Percentiles rank a stretch among this genome's conserved stretches.
Conservation (phyloP, 2,329 filamentous ascomycete species). For the Colletotrichum australisinense region DNA sequence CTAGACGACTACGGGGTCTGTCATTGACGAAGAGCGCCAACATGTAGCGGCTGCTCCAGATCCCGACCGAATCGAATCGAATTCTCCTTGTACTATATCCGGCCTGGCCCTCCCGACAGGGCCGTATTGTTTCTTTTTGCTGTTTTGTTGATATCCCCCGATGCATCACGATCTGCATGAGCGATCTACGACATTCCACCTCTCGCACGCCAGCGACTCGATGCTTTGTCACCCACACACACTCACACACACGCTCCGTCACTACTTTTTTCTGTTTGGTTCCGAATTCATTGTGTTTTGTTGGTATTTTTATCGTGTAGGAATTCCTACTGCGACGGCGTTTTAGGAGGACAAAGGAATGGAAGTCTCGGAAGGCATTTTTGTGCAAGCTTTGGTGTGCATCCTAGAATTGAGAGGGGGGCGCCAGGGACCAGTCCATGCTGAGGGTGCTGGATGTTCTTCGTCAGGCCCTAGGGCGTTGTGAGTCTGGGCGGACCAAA, state of each 20-base stretch:
- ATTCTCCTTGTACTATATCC: slow-evolving; percentile 43
- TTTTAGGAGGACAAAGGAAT: slow-evolving; percentile 23
- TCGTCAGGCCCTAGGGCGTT: slow-evolving; percentile 23
- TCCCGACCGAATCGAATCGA: not conserved
- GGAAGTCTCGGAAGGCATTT: slow-evolving; percentile 36
- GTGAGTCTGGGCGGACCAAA: slow-evolving; percentile 13
- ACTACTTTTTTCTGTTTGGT: slow-evolving; percentile 38
- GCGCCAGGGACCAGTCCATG: slow-evolving; percentile 41
- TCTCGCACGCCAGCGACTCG: slow-evolving; percentile 35
- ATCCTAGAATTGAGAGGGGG: slow-evolving; percentile 45
- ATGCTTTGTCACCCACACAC: slow-evolving; percentile 29
- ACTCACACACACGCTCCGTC: slow-evolving; percentile 14
- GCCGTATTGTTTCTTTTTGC: slow-evolving; percentile 42
- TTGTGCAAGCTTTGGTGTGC: slow-evolving; percentile 39
- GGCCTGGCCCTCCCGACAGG: slow-evolving; percentile 11
- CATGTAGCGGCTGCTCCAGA: slow-evolving; percentile 41
- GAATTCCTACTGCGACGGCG: slow-evolving; percentile 34
- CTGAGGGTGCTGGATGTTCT: slow-evolving; percentile 24
- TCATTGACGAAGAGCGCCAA: slow-evolving; percentile 56
- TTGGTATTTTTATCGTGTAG: slow-evolving; percentile 23
- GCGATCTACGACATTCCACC: slow-evolving; percentile 54
- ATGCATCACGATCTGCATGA: slow-evolving; percentile 62
- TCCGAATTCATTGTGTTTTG: slow-evolving; percentile 37
- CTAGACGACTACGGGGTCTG: slow-evolving; percentile 54
- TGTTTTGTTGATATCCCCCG: slow-evolving; percentile 49